These are phyloP conservation scores for Botrytis tulipae DNA, from an alignment of 2,329 filamentous ascomycete genomes.

Conservation along the genomic window DNA sequence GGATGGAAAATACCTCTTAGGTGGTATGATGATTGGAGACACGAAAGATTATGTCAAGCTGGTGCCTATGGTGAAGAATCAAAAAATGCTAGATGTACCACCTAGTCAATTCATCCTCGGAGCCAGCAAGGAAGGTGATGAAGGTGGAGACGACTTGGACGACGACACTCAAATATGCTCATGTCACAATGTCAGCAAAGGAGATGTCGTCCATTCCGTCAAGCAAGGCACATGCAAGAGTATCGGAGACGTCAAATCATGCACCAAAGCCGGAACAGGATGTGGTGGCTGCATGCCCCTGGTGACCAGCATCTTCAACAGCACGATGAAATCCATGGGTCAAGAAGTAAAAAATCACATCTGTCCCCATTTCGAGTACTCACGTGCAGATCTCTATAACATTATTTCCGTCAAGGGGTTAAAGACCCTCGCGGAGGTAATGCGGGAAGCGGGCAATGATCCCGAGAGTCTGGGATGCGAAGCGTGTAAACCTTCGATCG, in stretches of 20 bases:
- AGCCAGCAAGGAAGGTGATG: conserved; percentile 69
- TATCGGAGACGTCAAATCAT: conserved; percentile 79
- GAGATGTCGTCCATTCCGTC: conserved; percentile 68
- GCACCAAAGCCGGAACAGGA: conserved; percentile 87
- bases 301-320: conserved; percentile 86
- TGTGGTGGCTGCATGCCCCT: conserved; percentile 90
- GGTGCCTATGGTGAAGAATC: conserved; percentile 80
- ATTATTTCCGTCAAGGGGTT: conserved; percentile 81
- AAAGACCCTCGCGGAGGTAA: conserved; percentile 69
- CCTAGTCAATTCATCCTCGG: conserved; percentile 84
- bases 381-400: conserved; percentile 85
- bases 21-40: conserved; percentile 98
- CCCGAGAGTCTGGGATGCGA: conserved; percentile 76
- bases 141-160: conserved; percentile 71
- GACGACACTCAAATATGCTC: conserved; percentile 90
- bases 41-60: conserved; percentile 88
- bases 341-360: conserved; percentile 84
- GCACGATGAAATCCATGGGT: conserved; percentile 80
- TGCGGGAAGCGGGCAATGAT: conserved; percentile 74
- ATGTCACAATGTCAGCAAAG: conserved; percentile 89
- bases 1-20: conserved; percentile 85
- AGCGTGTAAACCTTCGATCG: conserved; percentile 79
- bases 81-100: conserved; percentile 73
- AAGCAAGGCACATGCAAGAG: conserved; percentile 80
- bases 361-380: conserved; percentile 80